Percentiles rank a stretch among this genome's conserved stretches.
Evolutionary conservation across 768 basidiomycete species (phyloP).

Genomic region (Russula brevipes): DNA sequence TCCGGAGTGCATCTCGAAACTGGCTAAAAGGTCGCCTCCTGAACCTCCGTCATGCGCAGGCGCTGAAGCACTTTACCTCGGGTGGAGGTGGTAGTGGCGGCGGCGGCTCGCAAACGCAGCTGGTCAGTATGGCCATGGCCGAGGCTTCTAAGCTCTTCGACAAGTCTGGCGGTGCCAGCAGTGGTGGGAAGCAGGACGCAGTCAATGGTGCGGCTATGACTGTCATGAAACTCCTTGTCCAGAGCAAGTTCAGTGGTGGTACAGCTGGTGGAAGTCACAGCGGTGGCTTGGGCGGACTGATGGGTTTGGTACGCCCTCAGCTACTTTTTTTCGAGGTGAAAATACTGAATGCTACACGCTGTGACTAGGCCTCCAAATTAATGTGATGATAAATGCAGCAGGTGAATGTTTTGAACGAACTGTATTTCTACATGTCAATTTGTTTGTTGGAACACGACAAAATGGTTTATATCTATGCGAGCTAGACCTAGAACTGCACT

Average conservation of each 20-base stretch:
- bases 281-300: constrained; percentile 59
- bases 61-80: constrained; percentile 63
- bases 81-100: constrained; percentile 38
- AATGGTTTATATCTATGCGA: too few species aligned
- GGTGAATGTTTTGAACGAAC: too few species aligned
- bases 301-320: constrained; percentile 32
- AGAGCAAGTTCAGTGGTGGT: constrained; percentile 52
- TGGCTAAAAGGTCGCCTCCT: background rate
- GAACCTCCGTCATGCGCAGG: constrained; percentile 35
- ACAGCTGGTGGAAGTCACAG: constrained; percentile 58
- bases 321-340: constrained; percentile 21
- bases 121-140: constrained; percentile 84
- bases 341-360: constrained; percentile 3
- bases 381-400: background rate
- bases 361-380: constrained; percentile 18
- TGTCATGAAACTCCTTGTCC: constrained; percentile 75
- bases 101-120: constrained; percentile 47
- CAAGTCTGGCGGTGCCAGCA: constrained; percentile 54
- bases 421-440: too few species aligned
- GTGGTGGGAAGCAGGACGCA: constrained; percentile 74
- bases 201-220: constrained; percentile 84
- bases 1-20: too few species aligned
- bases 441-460: too few species aligned
- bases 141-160: constrained; percentile 77
- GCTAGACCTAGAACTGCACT: too few species aligned